Conservation (phyloP, 345 rosid species). For the Eucalyptus victrix region DNA sequence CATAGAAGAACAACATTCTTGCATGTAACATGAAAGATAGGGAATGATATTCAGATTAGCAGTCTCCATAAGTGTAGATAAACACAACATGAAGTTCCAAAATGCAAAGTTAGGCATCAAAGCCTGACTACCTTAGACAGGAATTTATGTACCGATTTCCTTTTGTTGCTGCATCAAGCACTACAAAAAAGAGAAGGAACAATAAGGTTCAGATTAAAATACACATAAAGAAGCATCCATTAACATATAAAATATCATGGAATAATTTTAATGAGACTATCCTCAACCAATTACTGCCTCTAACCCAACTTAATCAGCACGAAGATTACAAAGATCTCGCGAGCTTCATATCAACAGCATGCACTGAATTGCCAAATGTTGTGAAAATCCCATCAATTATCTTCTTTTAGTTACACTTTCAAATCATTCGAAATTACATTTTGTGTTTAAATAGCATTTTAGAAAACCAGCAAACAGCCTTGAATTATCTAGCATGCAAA, state of each 20-base stretch:
- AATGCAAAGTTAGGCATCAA: not conserved
- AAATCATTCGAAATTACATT: not conserved
- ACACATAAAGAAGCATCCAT: not conserved
- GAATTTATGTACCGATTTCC: conserved; percentile 91
- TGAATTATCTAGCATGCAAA: not conserved
- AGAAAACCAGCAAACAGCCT: not conserved
- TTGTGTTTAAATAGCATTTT: not conserved
- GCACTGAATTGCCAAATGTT: not conserved
- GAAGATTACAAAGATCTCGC: not conserved
- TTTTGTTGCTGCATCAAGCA: conserved; percentile 81
- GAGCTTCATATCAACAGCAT: not conserved
- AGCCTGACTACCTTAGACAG: conserved; percentile 53
- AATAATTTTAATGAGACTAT: not conserved
- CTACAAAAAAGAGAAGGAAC: conserved; percentile 11
- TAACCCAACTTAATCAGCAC: not conserved
- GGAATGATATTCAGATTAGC: not conserved
- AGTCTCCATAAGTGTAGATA: not conserved
- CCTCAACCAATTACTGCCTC: not conserved
- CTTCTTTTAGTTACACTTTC: not conserved
- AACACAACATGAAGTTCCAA: not conserved
- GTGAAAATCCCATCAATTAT: not conserved
- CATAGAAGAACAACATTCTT: not conserved
- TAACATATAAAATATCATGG: not conserved
- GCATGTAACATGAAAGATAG: not conserved
- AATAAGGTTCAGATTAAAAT: not conserved